Conservation (phyloP, 306 rosid genomes). For the Chamaecrista fasciculata region DNA sequence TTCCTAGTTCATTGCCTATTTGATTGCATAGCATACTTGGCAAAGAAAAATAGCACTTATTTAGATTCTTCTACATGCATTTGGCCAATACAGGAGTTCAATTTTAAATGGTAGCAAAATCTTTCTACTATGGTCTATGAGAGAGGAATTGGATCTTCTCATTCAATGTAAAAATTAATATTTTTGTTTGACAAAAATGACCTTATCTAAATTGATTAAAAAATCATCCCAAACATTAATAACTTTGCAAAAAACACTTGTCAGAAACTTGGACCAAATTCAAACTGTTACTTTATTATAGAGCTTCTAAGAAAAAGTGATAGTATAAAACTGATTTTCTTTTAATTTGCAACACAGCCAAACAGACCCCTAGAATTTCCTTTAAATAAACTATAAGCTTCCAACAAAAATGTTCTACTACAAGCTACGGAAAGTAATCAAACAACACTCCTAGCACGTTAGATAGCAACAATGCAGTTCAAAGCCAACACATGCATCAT, state of each 20-base stretch:
- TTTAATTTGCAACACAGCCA: too few species aligned
- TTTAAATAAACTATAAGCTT: background rate
- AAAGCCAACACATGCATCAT: background rate
- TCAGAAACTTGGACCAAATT: background rate
- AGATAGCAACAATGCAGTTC: background rate
- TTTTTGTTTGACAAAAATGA: background rate
- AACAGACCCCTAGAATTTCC: background rate
- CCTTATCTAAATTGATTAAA: background rate
- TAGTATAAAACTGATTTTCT: too few species aligned
- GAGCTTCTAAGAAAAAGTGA: background rate
- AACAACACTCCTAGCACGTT: background rate
- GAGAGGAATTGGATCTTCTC: background rate
- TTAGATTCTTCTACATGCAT: background rate
- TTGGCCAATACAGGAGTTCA: background rate
- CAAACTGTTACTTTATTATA: background rate
- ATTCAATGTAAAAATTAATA: background rate
- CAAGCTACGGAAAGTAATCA: background rate
- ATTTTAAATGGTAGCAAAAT: background rate
- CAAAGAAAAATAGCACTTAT: background rate
- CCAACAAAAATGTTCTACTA: background rate
- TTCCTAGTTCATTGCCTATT: too few species aligned
- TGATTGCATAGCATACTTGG: too few species aligned
- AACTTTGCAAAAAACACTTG: background rate
- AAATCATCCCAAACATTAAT: background rate
- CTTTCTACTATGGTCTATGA: background rate